These are phyloP conservation scores for Teratosphaeria viscida DNA, from an alignment of 2,329 filamentous ascomycete genomes.

Conservation along the genomic window DNA sequence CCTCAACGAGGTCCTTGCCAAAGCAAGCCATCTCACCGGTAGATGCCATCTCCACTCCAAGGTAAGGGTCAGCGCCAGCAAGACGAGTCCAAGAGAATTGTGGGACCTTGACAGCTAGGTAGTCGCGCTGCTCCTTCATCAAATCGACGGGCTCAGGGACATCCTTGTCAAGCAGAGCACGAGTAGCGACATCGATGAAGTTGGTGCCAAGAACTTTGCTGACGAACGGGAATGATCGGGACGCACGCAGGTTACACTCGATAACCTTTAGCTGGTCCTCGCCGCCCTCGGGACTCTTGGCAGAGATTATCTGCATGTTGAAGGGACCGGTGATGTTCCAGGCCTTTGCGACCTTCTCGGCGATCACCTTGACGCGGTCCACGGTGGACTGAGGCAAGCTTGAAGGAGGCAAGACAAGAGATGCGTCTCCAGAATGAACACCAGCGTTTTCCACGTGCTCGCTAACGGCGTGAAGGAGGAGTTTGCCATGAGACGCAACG, in stretches of 20 bases:
- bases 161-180: slow-evolving; percentile 74
- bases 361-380: slow-evolving; percentile 87
- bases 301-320: slow-evolving; percentile 99
- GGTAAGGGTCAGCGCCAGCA: slow-evolving; percentile 90
- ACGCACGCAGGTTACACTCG: slow-evolving; percentile 94
- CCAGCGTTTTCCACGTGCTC: slow-evolving; percentile 96
- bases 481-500: slow-evolving; percentile 74
- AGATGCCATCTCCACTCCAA: slow-evolving; percentile 94
- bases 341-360: slow-evolving; percentile 88
- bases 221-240: slow-evolving; percentile 95
- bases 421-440: slow-evolving; percentile 96
- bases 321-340: slow-evolving; percentile 97
- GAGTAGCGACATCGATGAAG: slow-evolving; percentile 93
- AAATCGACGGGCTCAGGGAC: slow-evolving; percentile 78
- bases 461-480: slow-evolving; percentile 83
- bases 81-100: slow-evolving; percentile 99
- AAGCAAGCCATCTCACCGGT: slow-evolving; percentile 99
- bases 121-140: slow-evolving; percentile 82
- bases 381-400: slow-evolving; percentile 68
- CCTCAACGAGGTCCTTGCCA: slow-evolving; percentile 87
- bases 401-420: slow-evolving; percentile 78
- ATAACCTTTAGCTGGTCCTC: slow-evolving; percentile 83
- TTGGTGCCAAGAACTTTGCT: slow-evolving; percentile 93
- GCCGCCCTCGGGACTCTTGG: slow-evolving; percentile 62
- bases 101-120: slow-evolving; percentile 92